Conservation (phyloP, 169 alveolate genomes). For the Babesia bovis region DNA sequence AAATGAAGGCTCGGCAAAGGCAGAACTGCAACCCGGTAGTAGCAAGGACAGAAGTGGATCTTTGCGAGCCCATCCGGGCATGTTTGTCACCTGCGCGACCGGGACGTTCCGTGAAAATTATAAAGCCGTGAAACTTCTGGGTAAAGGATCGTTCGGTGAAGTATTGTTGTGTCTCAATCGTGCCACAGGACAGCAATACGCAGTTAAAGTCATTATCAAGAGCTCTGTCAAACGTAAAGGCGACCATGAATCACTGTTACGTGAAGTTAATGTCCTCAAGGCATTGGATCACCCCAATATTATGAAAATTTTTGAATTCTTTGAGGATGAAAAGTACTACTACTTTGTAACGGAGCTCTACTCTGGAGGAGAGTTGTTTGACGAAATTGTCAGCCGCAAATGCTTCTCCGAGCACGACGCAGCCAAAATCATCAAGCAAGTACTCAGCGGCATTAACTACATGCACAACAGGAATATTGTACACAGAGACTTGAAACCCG, state of each 20-base stretch:
- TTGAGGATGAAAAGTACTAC: slow-evolving; percentile 85
- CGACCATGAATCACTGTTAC: slow-evolving; percentile 80
- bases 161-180: slow-evolving; percentile 86
- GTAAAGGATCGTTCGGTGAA: slow-evolving; percentile 92
- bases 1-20: background rate
- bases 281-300: slow-evolving; percentile 88
- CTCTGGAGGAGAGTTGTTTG: slow-evolving; percentile 95
- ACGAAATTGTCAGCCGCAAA: slow-evolving; percentile 87
- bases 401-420: slow-evolving; percentile 91
- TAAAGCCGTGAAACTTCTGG: slow-evolving; percentile 85
- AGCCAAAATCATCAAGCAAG: slow-evolving; percentile 89
- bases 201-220: slow-evolving; percentile 89
- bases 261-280: slow-evolving; percentile 84
- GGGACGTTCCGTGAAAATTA: slow-evolving; percentile 83
- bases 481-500: slow-evolving; percentile 89
- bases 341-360: slow-evolving; percentile 88
- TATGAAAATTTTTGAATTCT: slow-evolving; percentile 88
- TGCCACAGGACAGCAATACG: slow-evolving; percentile 85
- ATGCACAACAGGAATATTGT: slow-evolving; percentile 88
- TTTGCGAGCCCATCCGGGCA: slow-evolving; percentile 85
- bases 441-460: slow-evolving; percentile 89
- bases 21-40: background rate
- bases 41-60: slow-evolving; percentile 22
- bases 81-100: slow-evolving; percentile 85
- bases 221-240: slow-evolving; percentile 83